phyloP scores from a whole-genome alignment of 2,329 filamentous ascomycete species.

The Hypoxylon sp. region DNA sequence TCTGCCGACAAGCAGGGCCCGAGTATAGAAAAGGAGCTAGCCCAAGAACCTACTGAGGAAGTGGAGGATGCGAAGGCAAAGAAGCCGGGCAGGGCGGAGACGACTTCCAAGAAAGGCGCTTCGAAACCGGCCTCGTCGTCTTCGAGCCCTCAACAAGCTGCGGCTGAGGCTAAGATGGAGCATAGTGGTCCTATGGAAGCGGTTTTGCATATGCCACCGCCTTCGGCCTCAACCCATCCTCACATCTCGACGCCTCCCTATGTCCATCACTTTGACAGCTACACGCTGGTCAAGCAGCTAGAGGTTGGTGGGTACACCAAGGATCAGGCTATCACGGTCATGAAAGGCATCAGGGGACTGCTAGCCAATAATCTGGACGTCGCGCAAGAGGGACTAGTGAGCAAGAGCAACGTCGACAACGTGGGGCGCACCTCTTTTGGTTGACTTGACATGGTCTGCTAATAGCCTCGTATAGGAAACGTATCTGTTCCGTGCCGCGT shows the following conservation, averaged over 20 bases:
- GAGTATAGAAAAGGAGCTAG: conserved; percentile 21
- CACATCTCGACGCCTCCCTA: conserved; percentile 79
- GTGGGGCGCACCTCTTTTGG: conserved; percentile 37
- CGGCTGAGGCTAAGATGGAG: conserved; percentile 50
- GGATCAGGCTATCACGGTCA: conserved; percentile 80
- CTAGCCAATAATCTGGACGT: conserved; percentile 81
- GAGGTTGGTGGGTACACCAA: conserved; percentile 73
- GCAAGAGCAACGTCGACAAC: conserved; percentile 93
- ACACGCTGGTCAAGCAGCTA: conserved; percentile 84
- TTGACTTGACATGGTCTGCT: conserved; percentile 13
- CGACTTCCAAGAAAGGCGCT: conserved; percentile 11
- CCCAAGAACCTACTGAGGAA: conserved; percentile 5
- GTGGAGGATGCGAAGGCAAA: conserved; percentile 14
- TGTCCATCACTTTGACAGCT: conserved; percentile 96
- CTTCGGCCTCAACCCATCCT: conserved; percentile 51
- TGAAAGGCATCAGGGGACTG: conserved; percentile 88
- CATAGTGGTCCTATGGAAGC: conserved; percentile 59
- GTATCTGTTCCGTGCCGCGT: conserved; percentile 93
- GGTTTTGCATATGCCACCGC: conserved; percentile 53
- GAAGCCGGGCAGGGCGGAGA: conserved; percentile 15
- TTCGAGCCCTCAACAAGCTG: conserved; percentile 44
- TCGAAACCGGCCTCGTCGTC: conserved; percentile 24
- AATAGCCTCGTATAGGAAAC: conserved; percentile 64
- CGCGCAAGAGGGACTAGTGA: conserved; percentile 81
- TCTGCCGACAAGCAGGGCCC: conserved; percentile 24